Base-by-base conservation (phyloP, 768 basidiomycete species). In the Mycena epipterygia region DNA sequence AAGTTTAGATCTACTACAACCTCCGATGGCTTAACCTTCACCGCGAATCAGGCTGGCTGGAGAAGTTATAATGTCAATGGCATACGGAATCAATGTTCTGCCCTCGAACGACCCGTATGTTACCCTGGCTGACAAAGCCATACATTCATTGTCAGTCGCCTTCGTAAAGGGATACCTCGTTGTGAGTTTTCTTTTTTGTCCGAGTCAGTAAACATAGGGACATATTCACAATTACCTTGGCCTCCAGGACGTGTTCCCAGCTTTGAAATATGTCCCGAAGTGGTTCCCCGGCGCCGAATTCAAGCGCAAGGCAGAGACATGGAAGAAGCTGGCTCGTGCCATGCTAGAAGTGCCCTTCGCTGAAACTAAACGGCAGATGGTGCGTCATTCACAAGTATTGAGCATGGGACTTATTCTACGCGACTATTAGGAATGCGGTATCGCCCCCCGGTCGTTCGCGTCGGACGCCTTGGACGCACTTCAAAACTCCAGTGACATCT, bases 41-140 rank as follows among this genome's bases (percentile, higher is more conserved):
- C 5, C n/a, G 7, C 3, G 8, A 46, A 46, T 25, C 13, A 57
- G 56, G 14, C 39, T 57, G 56, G 44, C 68, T 27, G 71, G 67
- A 5, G 60, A 52, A 11, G 27, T 70, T 46, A 66, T 77, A 19
- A 64, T 79, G 46, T 63, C 72, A 17, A 49, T 73, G 23, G 63
- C 78, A 49, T 76, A 79, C 60, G 78, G 78, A 16, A 68, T 78
- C 33, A 63, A 79, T 4, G 64, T 77, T 16, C 64, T 60, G 21
- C 65, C 53, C 5, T 53, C 70, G 23, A 59, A 77, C 49, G 77
- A 80, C 60, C 75, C 76, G 17, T 79, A 70, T 62, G 66, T 80
- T 37, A 53, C 35, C 14, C 2, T 57, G 25, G 56, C 56, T 13
- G 5, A 49, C 48, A 29, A 27, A 1, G 48, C 48, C 9, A 5